phyloP scores from a whole-genome alignment of 2,329 filamentous ascomycete genomes.

The Podosphaera aphanis region DNA sequence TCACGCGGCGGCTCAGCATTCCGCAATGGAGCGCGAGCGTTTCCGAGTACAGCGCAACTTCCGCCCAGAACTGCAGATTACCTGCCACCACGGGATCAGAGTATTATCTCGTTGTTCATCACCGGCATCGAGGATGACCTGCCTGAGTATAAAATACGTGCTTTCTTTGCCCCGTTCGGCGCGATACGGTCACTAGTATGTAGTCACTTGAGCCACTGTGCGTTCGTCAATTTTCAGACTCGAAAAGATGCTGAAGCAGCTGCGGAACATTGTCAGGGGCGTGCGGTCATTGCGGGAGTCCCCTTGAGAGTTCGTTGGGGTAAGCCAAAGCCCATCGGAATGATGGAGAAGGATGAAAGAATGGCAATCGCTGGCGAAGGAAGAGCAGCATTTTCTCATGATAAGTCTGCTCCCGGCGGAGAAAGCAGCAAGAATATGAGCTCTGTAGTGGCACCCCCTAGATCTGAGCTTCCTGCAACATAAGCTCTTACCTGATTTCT shows the following conservation, averaged over 20 bases:
- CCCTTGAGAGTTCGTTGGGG: constrained; percentile 83
- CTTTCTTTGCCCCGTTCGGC: constrained; percentile 73
- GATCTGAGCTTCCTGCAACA: constrained; percentile 9
- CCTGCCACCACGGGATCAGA: constrained; percentile 57
- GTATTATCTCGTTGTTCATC: constrained; percentile 80
- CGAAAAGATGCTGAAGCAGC: constrained; percentile 69
- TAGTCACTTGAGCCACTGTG: constrained; percentile 91
- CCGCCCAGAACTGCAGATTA: constrained; percentile 72
- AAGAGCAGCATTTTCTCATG: constrained; percentile 29
- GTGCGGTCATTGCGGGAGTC: constrained; percentile 73
- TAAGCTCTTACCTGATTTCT: neutral
- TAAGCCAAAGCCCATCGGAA: constrained; percentile 74
- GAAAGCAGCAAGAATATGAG: constrained; percentile 11
- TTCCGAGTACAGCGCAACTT: constrained; percentile 47
- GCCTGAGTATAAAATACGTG: constrained; percentile 72
- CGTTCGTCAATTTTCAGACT: constrained; percentile 83
- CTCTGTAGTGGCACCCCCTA: constrained; percentile 7
- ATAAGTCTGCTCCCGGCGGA: constrained; percentile 18
- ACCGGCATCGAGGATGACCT: constrained; percentile 92
- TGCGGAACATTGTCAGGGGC: constrained; percentile 63
- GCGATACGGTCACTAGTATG: constrained; percentile 83
- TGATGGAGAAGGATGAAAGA: constrained; percentile 68
- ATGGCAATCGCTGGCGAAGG: constrained; percentile 63
- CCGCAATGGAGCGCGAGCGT: constrained; percentile 25
- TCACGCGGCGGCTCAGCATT: constrained; percentile 26